Evolutionary conservation across 106 monocot genomes (phyloP), one percentile per base, ranked within the genome.

Genomic region (Apostasia ramifera): DNA sequence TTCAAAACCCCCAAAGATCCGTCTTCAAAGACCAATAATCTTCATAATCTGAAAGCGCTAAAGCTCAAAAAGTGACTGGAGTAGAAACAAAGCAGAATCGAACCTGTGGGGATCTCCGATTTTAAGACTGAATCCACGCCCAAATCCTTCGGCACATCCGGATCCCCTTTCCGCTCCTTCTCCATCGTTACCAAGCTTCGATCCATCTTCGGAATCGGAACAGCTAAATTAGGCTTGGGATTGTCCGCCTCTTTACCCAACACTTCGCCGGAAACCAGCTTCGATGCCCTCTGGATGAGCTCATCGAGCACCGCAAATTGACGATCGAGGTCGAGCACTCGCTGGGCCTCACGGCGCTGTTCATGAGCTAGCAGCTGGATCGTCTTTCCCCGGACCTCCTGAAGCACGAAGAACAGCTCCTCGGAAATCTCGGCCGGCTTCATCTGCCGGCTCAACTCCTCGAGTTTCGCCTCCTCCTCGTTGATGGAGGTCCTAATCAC

Each of bases 211-310:
- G 66, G 55, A 53, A 58, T 6, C 67, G 43, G 47, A 58, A 62
- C 56, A 15, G 1, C 55, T 8, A 41, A 14, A 1, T 54, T 8
- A 42, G 40, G 9, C 67, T 59, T 66, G 1, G 13, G 40, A 71
- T 68, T 68, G 40, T 52, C 66, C 39, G 61, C 52, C 6, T 50
- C 56, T 11, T 43, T 76, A 1, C 7, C 79, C 2, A 52, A 55
- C 41, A 14, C 57, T 15, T 64, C 51, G 12, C 48, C 74, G 38
- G 67, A 74, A 7, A 86, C 75, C 53, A 86, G 53, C 74, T 65
- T 74, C n/a, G 93, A 86, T 5, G 89, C 86, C 49, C 81, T 86
- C 79, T 82, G 93, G 15, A 93, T 81, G 14, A 93, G 70, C 8
- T 84, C 86, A 26, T 89, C 93, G 38, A 93, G 82, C 65, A 76